Evolutionary conservation across 768 basidiomycete species (phyloP), one percentile per base, ranked within the genome.

Genomic region (Lactarius hengduanensis): DNA sequence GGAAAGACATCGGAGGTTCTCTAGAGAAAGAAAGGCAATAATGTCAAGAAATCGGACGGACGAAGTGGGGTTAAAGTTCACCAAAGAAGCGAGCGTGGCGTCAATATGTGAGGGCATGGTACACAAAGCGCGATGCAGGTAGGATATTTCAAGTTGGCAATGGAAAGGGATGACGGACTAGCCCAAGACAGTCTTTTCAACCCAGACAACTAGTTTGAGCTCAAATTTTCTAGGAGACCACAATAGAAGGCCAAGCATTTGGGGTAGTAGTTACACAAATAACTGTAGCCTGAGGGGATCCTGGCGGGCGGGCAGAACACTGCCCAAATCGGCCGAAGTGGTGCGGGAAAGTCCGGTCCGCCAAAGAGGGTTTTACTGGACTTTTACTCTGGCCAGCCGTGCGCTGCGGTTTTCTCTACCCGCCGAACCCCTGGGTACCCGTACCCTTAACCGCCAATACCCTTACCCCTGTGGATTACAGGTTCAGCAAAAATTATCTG

Each of bases 61-160:
- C 20, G 28, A 56, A 34, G 20, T 32, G n/a, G 16, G 36, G 11
- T 18, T 36, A 7, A 22, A 58, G 15, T 9, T 11, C 40, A 58
- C 57, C 57, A 58, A 40, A 34, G 38, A 34, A 26, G 57, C 38
- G 6, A 58, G 57, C 11, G 57, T 38, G 38, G 13, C 5, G 38
- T 58, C 57, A 18, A 13, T 40, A 40, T 36, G 57, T 58, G 57
- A 58, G 8, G 36, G 57, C 57, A 58, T 58, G 38, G 9, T 32
- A 57, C 34, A 30, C 34, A 34, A 18, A 57, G 50, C 50, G 13
- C 22, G 50, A 15, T 53, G 4, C 22, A 50, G n/a, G 38, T 10
- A n/a, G 9, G n/a, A 22, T 22, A 22, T n/a, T 47, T 26, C 26
- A 26, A 26, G 26, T 26, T 11, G n/a, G 16, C 5, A 41, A 26